A percentile compares a stretch with the other conserved stretches of the same genome.
These are phyloP conservation scores for Azolla pinnata DNA, from an alignment of 75 land plant genomes.

Conservation along the genomic window DNA sequence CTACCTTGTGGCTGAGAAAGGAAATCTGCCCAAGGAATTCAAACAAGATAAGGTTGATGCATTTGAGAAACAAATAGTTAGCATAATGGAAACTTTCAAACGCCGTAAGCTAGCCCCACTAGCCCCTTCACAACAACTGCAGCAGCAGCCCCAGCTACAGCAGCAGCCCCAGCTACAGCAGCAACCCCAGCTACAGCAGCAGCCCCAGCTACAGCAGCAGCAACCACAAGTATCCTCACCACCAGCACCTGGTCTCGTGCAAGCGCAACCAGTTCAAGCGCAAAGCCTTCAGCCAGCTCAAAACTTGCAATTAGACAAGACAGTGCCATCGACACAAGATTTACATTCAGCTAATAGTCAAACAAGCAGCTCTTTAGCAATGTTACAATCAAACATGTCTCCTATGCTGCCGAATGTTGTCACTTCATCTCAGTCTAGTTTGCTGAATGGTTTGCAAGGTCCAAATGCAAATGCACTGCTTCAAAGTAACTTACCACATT, in stretches of 20 bases:
- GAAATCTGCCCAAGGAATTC: constrained; percentile 25
- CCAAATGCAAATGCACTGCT: constrained; percentile 33
- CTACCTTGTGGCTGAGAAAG: constrained; percentile 37
- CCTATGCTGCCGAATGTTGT: constrained; percentile 32
- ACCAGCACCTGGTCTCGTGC: no score
- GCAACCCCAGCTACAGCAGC: constrained; percentile 34
- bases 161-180: constrained; percentile 15
- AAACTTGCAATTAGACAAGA: no score
- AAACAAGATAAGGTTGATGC: constrained; percentile 56
- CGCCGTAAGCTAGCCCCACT: constrained; percentile 37
- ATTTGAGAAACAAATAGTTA: constrained; percentile 68
- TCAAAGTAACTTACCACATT: constrained; percentile 27
- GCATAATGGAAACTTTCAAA: constrained; percentile 44
- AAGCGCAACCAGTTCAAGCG: no score
- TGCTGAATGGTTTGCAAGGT: constrained; percentile 43
- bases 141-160: constrained; percentile 10
- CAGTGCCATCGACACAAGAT: no score
- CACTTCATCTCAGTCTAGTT: constrained; percentile 31
- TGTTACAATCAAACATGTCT: constrained; percentile 23
- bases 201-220: no score
- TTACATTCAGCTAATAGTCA: no score
- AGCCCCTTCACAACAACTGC: constrained; percentile 11
- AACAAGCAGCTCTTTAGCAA: constrained; percentile 32
- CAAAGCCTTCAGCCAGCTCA: no score
- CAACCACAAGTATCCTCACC: no score